A percentile compares a stretch with the other conserved stretches of the same genome.
Conservation (phyloP, 192 early-diverging fungal species). For the Phycomyces nitens region DNA sequence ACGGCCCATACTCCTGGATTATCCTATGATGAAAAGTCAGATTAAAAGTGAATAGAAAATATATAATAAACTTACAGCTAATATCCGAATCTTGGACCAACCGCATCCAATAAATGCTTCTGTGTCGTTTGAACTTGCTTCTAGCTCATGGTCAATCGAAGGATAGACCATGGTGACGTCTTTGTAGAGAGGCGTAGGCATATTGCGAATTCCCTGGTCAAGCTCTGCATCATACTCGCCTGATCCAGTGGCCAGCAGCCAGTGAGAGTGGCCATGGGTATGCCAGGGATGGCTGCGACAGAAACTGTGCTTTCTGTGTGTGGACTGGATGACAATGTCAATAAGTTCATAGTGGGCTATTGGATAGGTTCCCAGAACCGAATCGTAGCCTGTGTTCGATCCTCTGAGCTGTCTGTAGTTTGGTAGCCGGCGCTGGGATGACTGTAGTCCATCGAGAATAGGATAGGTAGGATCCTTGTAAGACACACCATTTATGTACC, state of each 20-base stretch:
- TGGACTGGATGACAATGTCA: conserved; percentile 33
- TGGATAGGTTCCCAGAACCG: conserved; percentile 24
- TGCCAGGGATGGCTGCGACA: conserved; percentile 37
- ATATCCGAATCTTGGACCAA: conserved; percentile 28
- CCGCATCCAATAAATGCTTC: conserved; percentile 16
- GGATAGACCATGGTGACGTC: conserved; percentile 29
- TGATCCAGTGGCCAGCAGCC: conserved; percentile 29
- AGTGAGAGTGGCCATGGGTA: conserved; percentile 34
- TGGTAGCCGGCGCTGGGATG: neutral
- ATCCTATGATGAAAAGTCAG: conserved; percentile 10
- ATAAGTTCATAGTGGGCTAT: conserved; percentile 25
- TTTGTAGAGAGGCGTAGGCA: conserved; percentile 5
- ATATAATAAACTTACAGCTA: conserved; percentile 21
- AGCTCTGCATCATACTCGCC: conserved; percentile 21
- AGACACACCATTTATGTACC: conserved; percentile 25
- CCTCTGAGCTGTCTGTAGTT: neutral
- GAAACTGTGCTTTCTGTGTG: conserved; percentile 8
- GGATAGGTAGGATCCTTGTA: conserved; percentile 10
- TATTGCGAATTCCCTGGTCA: conserved; percentile 9
- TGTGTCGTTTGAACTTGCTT: neutral
- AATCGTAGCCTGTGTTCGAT: conserved; percentile 21
- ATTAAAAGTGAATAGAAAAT: neutral
- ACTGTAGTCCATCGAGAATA: conserved; percentile 17
- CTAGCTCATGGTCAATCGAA: conserved; percentile 9
- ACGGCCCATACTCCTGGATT: conserved; percentile 34